Conservation (phyloP, 116 monocot genomes). For the Posidonia oceanica region DNA sequence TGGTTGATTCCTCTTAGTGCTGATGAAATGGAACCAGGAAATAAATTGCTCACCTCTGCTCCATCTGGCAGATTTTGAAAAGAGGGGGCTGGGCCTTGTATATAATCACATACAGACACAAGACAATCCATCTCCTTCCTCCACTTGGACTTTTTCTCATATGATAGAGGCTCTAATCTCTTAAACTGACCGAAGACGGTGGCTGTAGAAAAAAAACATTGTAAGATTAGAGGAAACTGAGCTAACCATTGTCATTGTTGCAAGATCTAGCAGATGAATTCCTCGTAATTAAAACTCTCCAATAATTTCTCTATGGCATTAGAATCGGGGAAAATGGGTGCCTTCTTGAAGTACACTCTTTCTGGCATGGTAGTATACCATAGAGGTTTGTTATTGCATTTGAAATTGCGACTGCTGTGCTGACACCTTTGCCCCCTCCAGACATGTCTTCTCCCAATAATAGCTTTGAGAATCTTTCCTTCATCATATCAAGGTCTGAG, state of each 20-base stretch:
- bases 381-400: slow-evolving; percentile 94
- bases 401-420: slow-evolving; percentile 69
- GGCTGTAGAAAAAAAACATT: slow-evolving; percentile 20
- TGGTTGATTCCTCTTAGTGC: too few species aligned
- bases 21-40: too few species aligned
- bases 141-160: slow-evolving; percentile 76
- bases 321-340: too few species aligned
- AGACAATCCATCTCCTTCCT: slow-evolving; percentile 83
- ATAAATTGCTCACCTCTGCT: not conserved
- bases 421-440: slow-evolving; percentile 71
- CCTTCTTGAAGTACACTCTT: too few species aligned
- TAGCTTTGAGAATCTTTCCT: slow-evolving; percentile 85
- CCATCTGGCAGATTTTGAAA: slow-evolving; percentile 41
- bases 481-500: slow-evolving; percentile 50
- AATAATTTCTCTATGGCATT: too few species aligned
- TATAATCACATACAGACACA: slow-evolving; percentile 71
- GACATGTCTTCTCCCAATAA: slow-evolving; percentile 92
- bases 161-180: slow-evolving; percentile 59
- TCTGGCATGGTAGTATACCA: slow-evolving; percentile 23
- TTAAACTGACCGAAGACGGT: slow-evolving; percentile 56
- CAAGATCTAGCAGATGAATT: too few species aligned
- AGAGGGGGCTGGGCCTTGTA: slow-evolving; percentile 51
- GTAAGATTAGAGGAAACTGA: not conserved
- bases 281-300: too few species aligned
- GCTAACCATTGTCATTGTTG: not conserved